Evolutionary conservation across 805 yeast genomes (phyloP).

Genomic region (Limtongia smithiae): DNA sequence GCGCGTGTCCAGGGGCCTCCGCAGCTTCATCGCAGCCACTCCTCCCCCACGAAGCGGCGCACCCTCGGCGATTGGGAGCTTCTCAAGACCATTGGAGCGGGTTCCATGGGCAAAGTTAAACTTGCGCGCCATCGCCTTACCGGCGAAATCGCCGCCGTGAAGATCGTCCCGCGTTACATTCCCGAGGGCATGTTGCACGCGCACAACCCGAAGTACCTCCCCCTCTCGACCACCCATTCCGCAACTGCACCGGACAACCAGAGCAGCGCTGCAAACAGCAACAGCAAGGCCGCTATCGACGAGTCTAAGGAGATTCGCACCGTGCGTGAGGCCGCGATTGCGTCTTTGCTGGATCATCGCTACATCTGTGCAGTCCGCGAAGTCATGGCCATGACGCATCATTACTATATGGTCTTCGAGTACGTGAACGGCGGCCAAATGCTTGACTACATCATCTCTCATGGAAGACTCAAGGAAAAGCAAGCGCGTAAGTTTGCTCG

Average conservation of each 20-base stretch:
- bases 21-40: conserved; percentile 11
- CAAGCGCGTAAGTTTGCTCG: conserved; percentile 94
- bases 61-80: conserved; percentile 97
- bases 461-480: conserved; percentile 88
- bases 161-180: conserved; percentile 28
- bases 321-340: conserved; percentile 91
- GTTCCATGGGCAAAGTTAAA: conserved; percentile 98
- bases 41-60: conserved; percentile 51
- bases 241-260: conserved; percentile 49
- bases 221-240: conserved; percentile 49
- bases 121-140: conserved; percentile 82
- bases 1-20: neutral
- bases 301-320: conserved; percentile 88
- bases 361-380: conserved; percentile 88
- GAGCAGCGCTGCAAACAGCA: conserved; percentile 41
- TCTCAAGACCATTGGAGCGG: conserved; percentile 92
- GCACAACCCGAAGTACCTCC: conserved; percentile 57
- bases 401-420: conserved; percentile 94
- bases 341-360: conserved; percentile 84
- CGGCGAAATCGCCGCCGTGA: conserved; percentile 55
- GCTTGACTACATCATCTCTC: conserved; percentile 94
- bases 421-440: conserved; percentile 96
- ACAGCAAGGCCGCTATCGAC: conserved; percentile 45
- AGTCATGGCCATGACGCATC: conserved; percentile 94
- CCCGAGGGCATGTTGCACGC: conserved; percentile 19